phyloP scores from a whole-genome alignment of 1,139 yeast genomes.

The Arxiozyma bovina region DNA sequence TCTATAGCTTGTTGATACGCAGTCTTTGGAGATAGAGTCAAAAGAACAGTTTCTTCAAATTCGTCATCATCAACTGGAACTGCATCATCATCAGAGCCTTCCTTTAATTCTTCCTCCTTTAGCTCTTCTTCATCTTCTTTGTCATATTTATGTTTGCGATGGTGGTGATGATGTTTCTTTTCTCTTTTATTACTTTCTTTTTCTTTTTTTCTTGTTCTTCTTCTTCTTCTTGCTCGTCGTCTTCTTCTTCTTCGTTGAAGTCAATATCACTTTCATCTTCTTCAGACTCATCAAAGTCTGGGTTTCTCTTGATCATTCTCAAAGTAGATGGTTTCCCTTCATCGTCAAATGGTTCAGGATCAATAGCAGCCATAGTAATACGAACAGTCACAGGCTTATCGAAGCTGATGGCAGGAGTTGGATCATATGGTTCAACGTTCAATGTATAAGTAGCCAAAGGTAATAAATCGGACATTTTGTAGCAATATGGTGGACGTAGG shows the following conservation, averaged over 20 bases:
- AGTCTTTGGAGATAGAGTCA: slow-evolving; percentile 79
- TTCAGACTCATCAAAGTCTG: slow-evolving; percentile 44
- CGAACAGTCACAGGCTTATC: slow-evolving; percentile 85
- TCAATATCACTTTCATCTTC: slow-evolving; percentile 30
- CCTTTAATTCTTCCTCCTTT: slow-evolving; percentile 16
- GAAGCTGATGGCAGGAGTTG: slow-evolving; percentile 77
- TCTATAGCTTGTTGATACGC: slow-evolving; percentile 89
- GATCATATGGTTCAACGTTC: slow-evolving; percentile 76
- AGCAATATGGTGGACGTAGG: no score
- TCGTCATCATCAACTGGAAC: slow-evolving; percentile 45
- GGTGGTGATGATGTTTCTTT: slow-evolving; percentile 10
- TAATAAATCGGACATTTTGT: slow-evolving; percentile 52
- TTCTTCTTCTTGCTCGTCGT: slow-evolving; percentile 25
- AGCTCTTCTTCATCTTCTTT: slow-evolving; percentile 5
- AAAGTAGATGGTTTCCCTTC: slow-evolving; percentile 76
- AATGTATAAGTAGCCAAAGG: slow-evolving; percentile 83
- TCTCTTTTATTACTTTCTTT: slow-evolving; percentile 2
- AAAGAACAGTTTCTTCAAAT: slow-evolving; percentile 70
- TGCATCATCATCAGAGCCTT: slow-evolving; percentile 10
- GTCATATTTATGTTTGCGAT: slow-evolving; percentile 13
- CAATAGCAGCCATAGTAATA: slow-evolving; percentile 90
- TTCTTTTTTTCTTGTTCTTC: slow-evolving; percentile 35
- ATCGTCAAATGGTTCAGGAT: slow-evolving; percentile 79
- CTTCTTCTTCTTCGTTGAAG: slow-evolving; percentile 30
- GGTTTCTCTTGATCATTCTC: slow-evolving; percentile 71